Base-by-base conservation (phyloP, 305 asterid species). In the Rubia occidens region DNA sequence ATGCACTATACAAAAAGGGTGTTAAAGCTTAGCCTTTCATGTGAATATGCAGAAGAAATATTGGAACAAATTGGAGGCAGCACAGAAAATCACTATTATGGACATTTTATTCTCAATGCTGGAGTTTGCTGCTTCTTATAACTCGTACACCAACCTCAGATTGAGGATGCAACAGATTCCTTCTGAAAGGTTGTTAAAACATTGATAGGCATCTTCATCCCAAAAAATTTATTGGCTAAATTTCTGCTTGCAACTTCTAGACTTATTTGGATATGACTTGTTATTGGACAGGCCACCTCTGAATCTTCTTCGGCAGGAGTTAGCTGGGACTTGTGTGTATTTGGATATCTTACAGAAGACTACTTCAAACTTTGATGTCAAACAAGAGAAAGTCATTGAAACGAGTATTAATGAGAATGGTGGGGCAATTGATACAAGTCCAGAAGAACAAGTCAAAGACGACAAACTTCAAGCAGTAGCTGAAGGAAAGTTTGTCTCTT, bases 291-390 rank as follows among this genome's bases (percentile, higher is more conserved):
- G 99, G 84, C 96, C 91, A 70, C 96, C 97, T 6, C 81, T 85
- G 77, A 94, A 91, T 85, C 99, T 94, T 87, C 96, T 94, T 64
- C 99, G 99, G 69, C 99, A 94, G 81, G 99, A 94, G 82, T 80
- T 94, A 76, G 89, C 96, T 76, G 99, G 96, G 74, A 89, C 99
- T 11, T 83, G 89, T 84, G 86, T 94, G 83, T 94, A 94, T 81
- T 81, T 94, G 71, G 96, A 94, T 81, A 82, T 91, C 78, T 87
- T 94, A 75, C 97, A 94, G 73, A 91, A 91, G 87, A 71, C 96
- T 26, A 91, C 97, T 20, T 73, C 80, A 49, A 75, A 75, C 15
- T 74, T 72, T 78, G 78, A 81, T 71, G 20, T 45, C 67, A 72
- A 72, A 53, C 72, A 71, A 43, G 89, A 78, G 74, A 86, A 73